Conservation (phyloP, 345 rosid species). For the Physaria fendleri region DNA sequence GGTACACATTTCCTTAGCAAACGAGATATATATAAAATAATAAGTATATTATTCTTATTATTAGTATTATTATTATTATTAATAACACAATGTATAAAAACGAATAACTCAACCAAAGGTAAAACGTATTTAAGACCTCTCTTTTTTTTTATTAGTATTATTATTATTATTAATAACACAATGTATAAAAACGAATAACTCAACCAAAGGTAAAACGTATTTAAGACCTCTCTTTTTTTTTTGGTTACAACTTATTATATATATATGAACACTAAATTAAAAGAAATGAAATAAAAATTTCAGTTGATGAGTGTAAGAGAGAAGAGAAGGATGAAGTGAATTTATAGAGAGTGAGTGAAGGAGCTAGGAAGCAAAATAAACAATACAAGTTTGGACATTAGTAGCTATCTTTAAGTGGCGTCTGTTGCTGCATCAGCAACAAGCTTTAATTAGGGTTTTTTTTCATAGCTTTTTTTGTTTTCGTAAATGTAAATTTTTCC, state of each 20-base stretch:
- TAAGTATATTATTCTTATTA: too few species aligned
- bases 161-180: too few species aligned
- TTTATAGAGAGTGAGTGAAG: slow-evolving; percentile 33
- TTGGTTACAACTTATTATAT: slow-evolving; percentile 12
- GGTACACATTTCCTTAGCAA: slow-evolving; percentile 36
- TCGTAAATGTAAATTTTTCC: background rate
- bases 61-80: too few species aligned
- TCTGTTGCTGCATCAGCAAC: slow-evolving; percentile 71
- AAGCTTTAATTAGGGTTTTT: slow-evolving; percentile 22
- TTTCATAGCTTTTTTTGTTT: background rate
- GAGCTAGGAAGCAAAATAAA: too few species aligned
- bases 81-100: background rate
- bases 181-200: too few species aligned
- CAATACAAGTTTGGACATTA: slow-evolving; percentile 58
- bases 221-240: too few species aligned
- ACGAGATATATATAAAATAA: background rate
- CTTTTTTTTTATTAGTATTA: too few species aligned
- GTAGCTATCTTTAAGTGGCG: slow-evolving; percentile 43
- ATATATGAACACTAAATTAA: slow-evolving; percentile 16
- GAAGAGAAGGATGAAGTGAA: slow-evolving; percentile 27
- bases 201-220: too few species aligned
- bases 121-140: background rate
- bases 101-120: slow-evolving; percentile 3
- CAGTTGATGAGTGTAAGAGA: slow-evolving; percentile 10
- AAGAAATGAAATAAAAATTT: slow-evolving; percentile 11